Evolutionary conservation across 1,139 yeast species (phyloP).

Genomic region (Wickerhamomyces sp.): DNA sequence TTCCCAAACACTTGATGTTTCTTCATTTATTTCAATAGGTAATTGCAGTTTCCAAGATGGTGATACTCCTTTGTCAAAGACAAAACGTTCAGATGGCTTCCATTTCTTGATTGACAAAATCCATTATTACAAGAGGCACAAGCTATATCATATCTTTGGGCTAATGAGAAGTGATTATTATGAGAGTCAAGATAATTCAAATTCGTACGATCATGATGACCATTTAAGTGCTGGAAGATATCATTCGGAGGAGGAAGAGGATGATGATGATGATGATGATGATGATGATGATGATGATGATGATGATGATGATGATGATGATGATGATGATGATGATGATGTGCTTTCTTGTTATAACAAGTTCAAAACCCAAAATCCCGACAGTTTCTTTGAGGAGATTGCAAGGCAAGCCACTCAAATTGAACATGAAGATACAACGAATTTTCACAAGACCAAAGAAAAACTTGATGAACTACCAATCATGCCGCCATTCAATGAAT

Average conservation of each 20-base stretch:
- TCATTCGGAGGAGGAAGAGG: background rate
- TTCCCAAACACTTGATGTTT: background rate
- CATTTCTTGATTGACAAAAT: constrained; percentile 10
- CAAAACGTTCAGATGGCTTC: constrained; percentile 4
- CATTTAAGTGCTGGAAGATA: too few relatives aligned
- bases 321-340: constrained; percentile 4
- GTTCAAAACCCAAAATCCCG: constrained; percentile 10
- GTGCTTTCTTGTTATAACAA: constrained; percentile 14
- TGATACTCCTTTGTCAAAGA: constrained; percentile 10
- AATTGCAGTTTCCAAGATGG: constrained; percentile 6
- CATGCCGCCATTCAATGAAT: constrained; percentile 16
- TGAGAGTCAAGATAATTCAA: background rate
- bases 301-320: background rate
- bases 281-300: background rate
- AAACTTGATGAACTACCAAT: constrained; percentile 7
- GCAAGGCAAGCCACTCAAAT: background rate
- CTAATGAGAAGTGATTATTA: background rate
- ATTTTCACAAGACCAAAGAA: too few relatives aligned
- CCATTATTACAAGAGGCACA: constrained; percentile 5
- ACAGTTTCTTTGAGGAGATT: constrained; percentile 5
- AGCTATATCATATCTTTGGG: constrained; percentile 1
- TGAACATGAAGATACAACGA: background rate
- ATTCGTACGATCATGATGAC: too few relatives aligned
- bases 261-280: background rate
- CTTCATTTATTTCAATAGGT: constrained; percentile 1